Evolutionary conservation across 208 protist species (phyloP).

Genomic region (Novymonas esmeraldas): DNA sequence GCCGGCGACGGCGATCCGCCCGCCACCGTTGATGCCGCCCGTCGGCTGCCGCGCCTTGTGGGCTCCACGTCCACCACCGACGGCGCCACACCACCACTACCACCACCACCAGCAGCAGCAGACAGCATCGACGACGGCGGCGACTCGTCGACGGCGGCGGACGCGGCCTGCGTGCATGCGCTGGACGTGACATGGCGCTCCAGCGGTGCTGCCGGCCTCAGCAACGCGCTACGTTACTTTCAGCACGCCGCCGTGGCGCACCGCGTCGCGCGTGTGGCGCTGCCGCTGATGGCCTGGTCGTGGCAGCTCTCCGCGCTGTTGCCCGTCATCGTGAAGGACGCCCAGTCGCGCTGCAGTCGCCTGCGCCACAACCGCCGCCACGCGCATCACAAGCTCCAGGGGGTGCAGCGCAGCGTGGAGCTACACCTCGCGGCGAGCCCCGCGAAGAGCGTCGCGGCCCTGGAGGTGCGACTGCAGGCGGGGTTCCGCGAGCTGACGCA

Average conservation of each 20-base stretch:
- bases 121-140: neutral
- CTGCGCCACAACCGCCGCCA: conserved; percentile 17
- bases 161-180: conserved; percentile 42
- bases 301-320: conserved; percentile 52
- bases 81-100: neutral
- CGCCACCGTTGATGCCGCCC: neutral
- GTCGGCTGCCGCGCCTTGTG: neutral
- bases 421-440: conserved; percentile 30
- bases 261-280: conserved; percentile 32
- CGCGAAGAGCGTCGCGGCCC: conserved; percentile 9
- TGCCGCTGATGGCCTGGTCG: conserved; percentile 66
- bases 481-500: conserved; percentile 32
- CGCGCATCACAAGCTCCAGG: conserved; percentile 9
- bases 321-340: conserved; percentile 18
- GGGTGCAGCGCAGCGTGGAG: conserved; percentile 23
- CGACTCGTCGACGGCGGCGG: neutral
- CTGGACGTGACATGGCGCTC: conserved; percentile 43
- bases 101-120: too few relatives aligned
- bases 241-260: conserved; percentile 43
- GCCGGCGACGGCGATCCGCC: neutral
- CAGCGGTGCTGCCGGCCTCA: conserved; percentile 49
- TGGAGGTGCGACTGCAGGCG: conserved; percentile 33
- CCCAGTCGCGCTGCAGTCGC: conserved; percentile 8
- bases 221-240: conserved; percentile 36
- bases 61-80: neutral